Evolutionary conservation across 2,329 filamentous ascomycete genomes (phyloP), one percentile per base, ranked within the genome.

Genomic region (Septoria petroselini): DNA sequence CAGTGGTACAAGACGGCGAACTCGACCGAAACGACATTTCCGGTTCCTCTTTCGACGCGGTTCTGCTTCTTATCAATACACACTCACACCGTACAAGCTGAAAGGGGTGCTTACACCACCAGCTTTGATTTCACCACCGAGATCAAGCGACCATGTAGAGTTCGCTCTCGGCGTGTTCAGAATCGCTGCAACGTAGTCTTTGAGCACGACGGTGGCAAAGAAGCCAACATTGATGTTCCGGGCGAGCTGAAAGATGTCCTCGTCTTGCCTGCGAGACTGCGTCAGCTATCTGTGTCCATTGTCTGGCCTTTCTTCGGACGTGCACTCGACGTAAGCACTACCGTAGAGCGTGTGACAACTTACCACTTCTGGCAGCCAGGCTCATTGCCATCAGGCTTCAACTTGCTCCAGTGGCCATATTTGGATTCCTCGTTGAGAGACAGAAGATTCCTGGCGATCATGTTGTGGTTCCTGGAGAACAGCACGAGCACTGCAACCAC

Each of bases 1-100:
- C 73, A 75, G 50, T 74, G 72, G 51, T 75, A 75, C 1, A 75
- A 65, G 2, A 75, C 71, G 1, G 70, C 70, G 50, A 75, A 75
- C 45, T 75, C 73, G 19, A 72, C 68, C 2, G 72, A 74, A 2
- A 73, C 71, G 21, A 73, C 68, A 47, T 73, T 75, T 4, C 73
- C 73, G 7, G 61, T 68, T 35, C 70, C 72, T 57, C 72, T 60
- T 52, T 74, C 70, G 4, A 73, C 59, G 17, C 73, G 67, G 7
- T 23, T 40, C 41, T 43, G 27, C 5, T 15, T 14, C 8, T 19
- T 7, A 29, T 43, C 19, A 43, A 29, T 21, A n/a, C 5, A 2
- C 7, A 19, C 15, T 4, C 7, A 31, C 8, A 18, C n/a, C 14
- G n/a, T n/a, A n/a, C 2, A 7, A 5, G 7, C 6, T 6, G 11